phyloP scores from a whole-genome alignment of 306 rosid genomes.

The Glycine soja region DNA sequence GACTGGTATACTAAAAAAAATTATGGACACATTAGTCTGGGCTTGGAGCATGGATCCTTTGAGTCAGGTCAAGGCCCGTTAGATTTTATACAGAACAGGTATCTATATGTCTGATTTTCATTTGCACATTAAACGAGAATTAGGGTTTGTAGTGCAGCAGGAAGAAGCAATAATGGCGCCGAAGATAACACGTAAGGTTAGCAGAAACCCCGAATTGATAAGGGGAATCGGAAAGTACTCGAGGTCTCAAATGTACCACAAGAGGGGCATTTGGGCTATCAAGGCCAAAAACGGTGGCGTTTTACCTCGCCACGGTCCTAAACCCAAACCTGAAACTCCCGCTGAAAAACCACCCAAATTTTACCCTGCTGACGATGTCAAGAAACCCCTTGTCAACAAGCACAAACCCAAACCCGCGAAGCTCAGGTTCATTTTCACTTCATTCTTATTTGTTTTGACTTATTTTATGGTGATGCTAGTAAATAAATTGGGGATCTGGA shows the following conservation, averaged over 20 bases:
- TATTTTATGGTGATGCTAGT: background rate
- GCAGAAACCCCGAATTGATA: constrained; percentile 69
- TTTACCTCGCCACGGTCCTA: constrained; percentile 68
- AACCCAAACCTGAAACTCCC: constrained; percentile 56
- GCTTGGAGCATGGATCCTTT: background rate
- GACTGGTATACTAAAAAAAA: no score
- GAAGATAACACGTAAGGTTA: constrained; percentile 50
- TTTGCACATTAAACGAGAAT: constrained; percentile 7
- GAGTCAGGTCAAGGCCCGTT: background rate
- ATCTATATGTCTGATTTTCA: background rate
- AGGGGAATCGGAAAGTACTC: constrained; percentile 75
- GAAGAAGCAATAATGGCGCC: constrained; percentile 65
- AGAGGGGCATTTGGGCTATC: constrained; percentile 78
- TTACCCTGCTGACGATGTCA: constrained; percentile 76
- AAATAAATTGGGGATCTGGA: no score
- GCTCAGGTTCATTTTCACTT: constrained; percentile 53
- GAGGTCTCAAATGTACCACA: constrained; percentile 72
- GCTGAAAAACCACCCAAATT: constrained; percentile 62
- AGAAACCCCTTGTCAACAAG: constrained; percentile 68
- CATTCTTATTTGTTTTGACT: background rate
- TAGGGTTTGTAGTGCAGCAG: constrained; percentile 40
- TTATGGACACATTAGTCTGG: no score
- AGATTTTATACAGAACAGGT: background rate
- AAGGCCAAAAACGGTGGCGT: constrained; percentile 79
- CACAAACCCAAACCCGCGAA: constrained; percentile 68